Evolutionary conservation across 108 stramenopile genomes (phyloP).

Genomic region (Nitzschia palea): DNA sequence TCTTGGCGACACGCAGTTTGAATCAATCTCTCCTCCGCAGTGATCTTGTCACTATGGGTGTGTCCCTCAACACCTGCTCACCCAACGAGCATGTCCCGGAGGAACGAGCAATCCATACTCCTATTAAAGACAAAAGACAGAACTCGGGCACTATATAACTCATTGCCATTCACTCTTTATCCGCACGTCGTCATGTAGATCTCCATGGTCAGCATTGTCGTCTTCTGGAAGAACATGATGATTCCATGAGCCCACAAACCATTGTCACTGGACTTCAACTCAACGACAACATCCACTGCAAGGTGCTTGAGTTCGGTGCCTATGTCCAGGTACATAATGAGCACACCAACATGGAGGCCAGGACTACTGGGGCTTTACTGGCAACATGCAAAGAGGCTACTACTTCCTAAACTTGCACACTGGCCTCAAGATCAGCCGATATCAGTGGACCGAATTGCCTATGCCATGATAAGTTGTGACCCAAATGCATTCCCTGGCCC

Average conservation of each 20-base stretch:
- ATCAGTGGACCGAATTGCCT: slow-evolving; percentile 18
- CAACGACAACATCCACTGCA: slow-evolving; percentile 7
- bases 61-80: not conserved
- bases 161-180: slow-evolving; percentile 35
- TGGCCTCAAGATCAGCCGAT: slow-evolving; percentile 17
- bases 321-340: slow-evolving; percentile 53
- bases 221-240: slow-evolving; percentile 38
- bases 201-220: slow-evolving; percentile 8
- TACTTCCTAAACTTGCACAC: slow-evolving; percentile 30
- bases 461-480: slow-evolving; percentile 31
- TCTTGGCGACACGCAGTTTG: slow-evolving; percentile 37
- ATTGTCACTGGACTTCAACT: slow-evolving; percentile 15
- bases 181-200: slow-evolving; percentile 21
- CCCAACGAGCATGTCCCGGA: slow-evolving; percentile 49
- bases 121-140: slow-evolving; percentile 48
- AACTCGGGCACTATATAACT: slow-evolving; percentile 16
- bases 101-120: slow-evolving; percentile 42
- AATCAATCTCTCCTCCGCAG: slow-evolving; percentile 22
- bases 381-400: slow-evolving; percentile 43
- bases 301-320: slow-evolving; percentile 32
- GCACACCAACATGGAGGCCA: slow-evolving; percentile 9
- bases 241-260: slow-evolving; percentile 21
- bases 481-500: slow-evolving; percentile 9
- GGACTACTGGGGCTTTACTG: slow-evolving; percentile 37
- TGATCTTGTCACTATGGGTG: slow-evolving; percentile 5